These are phyloP conservation scores for Daldinia sp. DNA, from an alignment of 2,329 filamentous ascomycete species.

Conservation along the genomic window DNA sequence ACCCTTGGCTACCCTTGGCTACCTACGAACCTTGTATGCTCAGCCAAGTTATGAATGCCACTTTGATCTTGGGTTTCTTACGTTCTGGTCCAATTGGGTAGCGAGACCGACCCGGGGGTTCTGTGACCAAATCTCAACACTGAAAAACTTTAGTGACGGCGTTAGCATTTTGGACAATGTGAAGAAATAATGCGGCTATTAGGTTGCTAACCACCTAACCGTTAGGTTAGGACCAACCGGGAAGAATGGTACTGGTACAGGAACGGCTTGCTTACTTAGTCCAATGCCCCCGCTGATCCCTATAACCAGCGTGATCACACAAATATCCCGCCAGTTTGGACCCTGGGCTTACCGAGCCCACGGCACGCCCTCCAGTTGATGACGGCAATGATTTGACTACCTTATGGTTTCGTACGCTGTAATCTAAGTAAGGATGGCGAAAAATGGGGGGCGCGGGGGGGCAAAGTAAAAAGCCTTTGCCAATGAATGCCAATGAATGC, in stretches of 20 bases:
- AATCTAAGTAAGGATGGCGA: constrained; percentile 16
- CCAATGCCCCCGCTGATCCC: not conserved
- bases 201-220: not conserved
- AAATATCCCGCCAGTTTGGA: constrained; percentile 26
- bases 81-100: not conserved
- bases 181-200: not conserved
- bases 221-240: constrained; percentile 4
- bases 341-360: constrained; percentile 36
- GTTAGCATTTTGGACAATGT: not conserved
- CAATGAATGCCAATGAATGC: constrained; percentile 10
- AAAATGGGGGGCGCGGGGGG: constrained; percentile 28
- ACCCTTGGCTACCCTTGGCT: too few species aligned
- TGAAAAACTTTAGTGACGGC: not conserved
- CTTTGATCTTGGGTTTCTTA: constrained; percentile 6
- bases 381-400: constrained; percentile 10
- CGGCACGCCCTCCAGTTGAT: constrained; percentile 22
- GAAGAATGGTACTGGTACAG: not conserved
- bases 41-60: not conserved
- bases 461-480: constrained; percentile 7
- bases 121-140: not conserved
- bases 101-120: not conserved
- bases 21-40: not conserved
- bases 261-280: not conserved
- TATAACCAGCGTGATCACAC: constrained; percentile 4
- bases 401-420: constrained; percentile 6